Percentiles rank a stretch among this genome's conserved stretches.
phyloP scores from a whole-genome alignment of 352 stramenopile genomes.

The Globisporangium paddicum region DNA sequence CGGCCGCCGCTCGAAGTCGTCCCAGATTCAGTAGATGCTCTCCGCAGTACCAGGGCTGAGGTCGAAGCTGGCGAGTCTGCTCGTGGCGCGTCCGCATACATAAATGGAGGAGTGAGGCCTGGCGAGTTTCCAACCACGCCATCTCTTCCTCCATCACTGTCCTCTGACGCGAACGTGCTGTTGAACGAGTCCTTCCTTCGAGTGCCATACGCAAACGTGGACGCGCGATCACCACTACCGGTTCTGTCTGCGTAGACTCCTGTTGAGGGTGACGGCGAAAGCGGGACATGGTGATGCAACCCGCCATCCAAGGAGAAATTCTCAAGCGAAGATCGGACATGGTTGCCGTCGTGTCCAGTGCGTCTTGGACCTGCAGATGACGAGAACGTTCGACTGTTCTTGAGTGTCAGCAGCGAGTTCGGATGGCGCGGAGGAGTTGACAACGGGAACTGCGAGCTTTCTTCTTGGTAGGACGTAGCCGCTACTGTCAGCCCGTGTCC shows the following conservation, averaged over 20 bases:
- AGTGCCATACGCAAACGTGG: slow-evolving; percentile 12
- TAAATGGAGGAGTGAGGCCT: slow-evolving; percentile 34
- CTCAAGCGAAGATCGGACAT: slow-evolving; percentile 41
- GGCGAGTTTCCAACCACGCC: slow-evolving; percentile 17
- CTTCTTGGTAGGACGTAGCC: slow-evolving; percentile 34
- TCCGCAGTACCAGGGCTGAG: slow-evolving; percentile 19
- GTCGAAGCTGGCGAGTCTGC: slow-evolving; percentile 8
- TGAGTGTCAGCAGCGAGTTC: slow-evolving; percentile 45
- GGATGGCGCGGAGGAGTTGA: slow-evolving; percentile 70
- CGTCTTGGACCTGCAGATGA: slow-evolving; percentile 15
- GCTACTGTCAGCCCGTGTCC: slow-evolving; percentile 28
- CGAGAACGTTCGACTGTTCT: slow-evolving; percentile 30
- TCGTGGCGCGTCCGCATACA: slow-evolving; percentile 5
- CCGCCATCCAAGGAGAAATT: slow-evolving; percentile 59
- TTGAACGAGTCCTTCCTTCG: slow-evolving; percentile 41
- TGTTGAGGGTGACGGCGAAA: slow-evolving; percentile 11
- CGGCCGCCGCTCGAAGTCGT: background rate
- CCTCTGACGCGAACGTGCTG: slow-evolving; percentile 33
- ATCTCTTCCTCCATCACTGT: slow-evolving; percentile 9
- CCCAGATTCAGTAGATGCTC: slow-evolving; percentile 10
- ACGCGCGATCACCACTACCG: background rate
- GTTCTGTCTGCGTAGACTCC: slow-evolving; percentile 2
- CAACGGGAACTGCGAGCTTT: slow-evolving; percentile 34
- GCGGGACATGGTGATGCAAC: slow-evolving; percentile 8
- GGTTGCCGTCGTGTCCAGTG: slow-evolving; percentile 22